These are phyloP conservation scores for Penicillium malachiteum DNA, from an alignment of 495 filamentous ascomycete species.

Conservation along the genomic window DNA sequence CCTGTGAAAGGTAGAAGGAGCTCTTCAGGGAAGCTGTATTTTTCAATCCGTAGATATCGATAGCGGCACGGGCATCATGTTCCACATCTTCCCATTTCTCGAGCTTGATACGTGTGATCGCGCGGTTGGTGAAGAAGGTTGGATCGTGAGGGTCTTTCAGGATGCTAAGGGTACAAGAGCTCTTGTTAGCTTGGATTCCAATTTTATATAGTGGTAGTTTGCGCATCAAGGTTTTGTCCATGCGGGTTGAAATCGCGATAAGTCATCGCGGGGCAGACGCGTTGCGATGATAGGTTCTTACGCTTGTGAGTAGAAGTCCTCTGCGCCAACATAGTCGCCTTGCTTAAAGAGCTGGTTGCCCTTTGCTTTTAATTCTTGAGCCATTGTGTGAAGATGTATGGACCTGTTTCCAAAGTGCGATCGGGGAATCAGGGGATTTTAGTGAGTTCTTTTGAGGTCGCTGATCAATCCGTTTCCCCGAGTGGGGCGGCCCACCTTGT, in stretches of 20 bases:
- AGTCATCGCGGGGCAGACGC: neutral
- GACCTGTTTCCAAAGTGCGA: neutral
- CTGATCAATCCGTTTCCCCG: constrained; percentile 22
- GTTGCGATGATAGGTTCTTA: constrained; percentile 52
- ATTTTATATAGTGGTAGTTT: neutral
- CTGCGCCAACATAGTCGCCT: constrained; percentile 72
- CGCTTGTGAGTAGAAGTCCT: constrained; percentile 83
- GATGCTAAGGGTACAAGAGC: constrained; percentile 30
- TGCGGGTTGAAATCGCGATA: neutral
- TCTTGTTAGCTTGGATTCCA: neutral
- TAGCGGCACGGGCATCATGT: constrained; percentile 71
- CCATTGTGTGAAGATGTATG: constrained; percentile 25
- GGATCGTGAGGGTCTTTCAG: constrained; percentile 48
- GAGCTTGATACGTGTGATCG: constrained; percentile 78
- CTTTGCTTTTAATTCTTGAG: constrained; percentile 44
- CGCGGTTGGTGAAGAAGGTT: constrained; percentile 76
- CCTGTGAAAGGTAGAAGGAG: constrained; percentile 78
- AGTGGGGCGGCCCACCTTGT: constrained; percentile 20
- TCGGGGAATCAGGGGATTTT: neutral
- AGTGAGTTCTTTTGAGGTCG: constrained; percentile 4
- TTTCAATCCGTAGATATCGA: constrained; percentile 58
- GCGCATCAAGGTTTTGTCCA: neutral
- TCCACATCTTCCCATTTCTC: constrained; percentile 70
- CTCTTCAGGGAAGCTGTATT: constrained; percentile 68
- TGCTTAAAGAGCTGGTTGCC: constrained; percentile 57